Base-by-base conservation (phyloP, 306 rosid species). In the Ammopiptanthus mongolicus region DNA sequence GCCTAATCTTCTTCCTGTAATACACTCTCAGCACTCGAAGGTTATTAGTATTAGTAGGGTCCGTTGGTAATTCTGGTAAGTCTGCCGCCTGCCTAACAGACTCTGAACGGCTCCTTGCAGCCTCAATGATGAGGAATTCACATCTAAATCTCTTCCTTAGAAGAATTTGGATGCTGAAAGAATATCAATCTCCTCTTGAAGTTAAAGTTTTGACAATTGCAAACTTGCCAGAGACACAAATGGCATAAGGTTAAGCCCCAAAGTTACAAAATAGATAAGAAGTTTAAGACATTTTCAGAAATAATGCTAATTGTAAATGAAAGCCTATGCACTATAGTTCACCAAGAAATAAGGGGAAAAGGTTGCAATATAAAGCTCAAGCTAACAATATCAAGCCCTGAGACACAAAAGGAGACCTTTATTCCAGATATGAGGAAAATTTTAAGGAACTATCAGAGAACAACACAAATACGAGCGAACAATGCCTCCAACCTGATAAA, bases 131-230 rank as follows among this genome's bases (percentile, higher is more conserved):
- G 85, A 71, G 71, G 87, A 71, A 73, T 56, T 81, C 31, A 13
- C 47, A 21, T 78, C 78, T 11, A 37, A 63, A 65, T 71, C 23
- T 64, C 72, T 66, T 53, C 74, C 89, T 66, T 29, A 76, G 85
- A 75, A 71, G 80, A 75, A 62, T 9, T 58, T 19, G 94, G 96
- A 71, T 89, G 86, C 98, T 89, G 91, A 72, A 82, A 78, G 73
- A 76, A 77, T 77, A 70, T 25, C 28, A 25, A 25, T 19, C 42
- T 42, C 60, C 64, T 19, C 18, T 56, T 62, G 36, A 74, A 37
- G 52, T 77, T 48, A 63, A 23, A 31, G 5, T 13, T 33, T 28
- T 29, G 17, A 21, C n/a, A 70, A 41, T 44, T n/a, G 28, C 60
- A 57, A 68, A 33, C 53, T 55, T 53, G 67, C 34, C 21, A 7